Percentiles rank a stretch among this genome's conserved stretches.
Conservation (phyloP, 2,329 filamentous ascomycete genomes). For the Epichloe glyceriae region DNA sequence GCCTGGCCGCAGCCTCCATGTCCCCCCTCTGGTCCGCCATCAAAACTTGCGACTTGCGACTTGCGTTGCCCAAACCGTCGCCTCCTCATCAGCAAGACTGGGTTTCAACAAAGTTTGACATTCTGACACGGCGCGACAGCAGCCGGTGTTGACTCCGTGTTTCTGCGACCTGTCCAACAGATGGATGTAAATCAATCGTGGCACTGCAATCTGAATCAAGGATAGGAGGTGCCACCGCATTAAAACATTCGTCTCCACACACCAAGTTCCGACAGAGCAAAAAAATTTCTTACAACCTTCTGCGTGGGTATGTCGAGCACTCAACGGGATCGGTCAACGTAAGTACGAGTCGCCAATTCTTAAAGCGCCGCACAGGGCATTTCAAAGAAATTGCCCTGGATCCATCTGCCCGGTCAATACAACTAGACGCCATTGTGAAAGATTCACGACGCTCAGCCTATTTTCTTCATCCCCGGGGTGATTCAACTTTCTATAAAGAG, state of each 20-base stretch:
- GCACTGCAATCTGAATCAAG: too few species aligned
- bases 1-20: too few species aligned
- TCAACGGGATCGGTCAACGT: conserved; percentile 51
- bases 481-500: conserved; percentile 44
- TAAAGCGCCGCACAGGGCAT: conserved; percentile 38
- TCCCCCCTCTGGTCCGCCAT: too few species aligned
- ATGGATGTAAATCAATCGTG: too few species aligned
- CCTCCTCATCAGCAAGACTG: not conserved
- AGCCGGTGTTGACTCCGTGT: too few species aligned
- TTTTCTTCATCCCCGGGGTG: conserved; percentile 40
- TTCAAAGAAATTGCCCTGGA: conserved; percentile 13
- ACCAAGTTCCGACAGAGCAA: not conserved
- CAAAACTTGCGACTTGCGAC: too few species aligned
- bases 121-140: too few species aligned
- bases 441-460: conserved; percentile 35
- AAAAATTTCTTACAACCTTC: not conserved
- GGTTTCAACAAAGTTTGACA: not conserved
- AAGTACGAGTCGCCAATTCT: conserved; percentile 48
- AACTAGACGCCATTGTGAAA: conserved; percentile 35
- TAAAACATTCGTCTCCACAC: not conserved
- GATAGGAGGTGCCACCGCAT: too few species aligned
- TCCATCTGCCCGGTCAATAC: conserved; percentile 46
- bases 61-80: not conserved
- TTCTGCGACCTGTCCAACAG: too few species aligned
- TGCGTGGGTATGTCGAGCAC: conserved; percentile 37